Evolutionary conservation across 2,329 filamentous ascomycete species (phyloP).

Genomic region (Aspergillus tanneri): DNA sequence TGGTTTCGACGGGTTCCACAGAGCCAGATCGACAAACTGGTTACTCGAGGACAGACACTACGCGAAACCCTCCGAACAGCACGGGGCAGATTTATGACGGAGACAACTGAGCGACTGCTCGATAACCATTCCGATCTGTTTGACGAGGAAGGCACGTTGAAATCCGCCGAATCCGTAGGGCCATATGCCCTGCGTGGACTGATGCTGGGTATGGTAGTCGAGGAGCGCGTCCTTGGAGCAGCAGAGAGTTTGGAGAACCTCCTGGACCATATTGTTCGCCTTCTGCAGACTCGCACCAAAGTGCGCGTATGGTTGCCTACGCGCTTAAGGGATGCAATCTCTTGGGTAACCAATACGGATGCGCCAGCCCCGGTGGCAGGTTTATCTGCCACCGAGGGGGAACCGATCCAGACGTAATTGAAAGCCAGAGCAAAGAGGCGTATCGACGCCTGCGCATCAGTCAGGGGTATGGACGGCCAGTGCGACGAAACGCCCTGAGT

Average conservation of each 20-base stretch:
- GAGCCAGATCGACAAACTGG: constrained; percentile 21
- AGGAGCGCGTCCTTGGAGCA: constrained; percentile 47
- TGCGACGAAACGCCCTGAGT: constrained; percentile 28
- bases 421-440: constrained; percentile 37
- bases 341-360: no score
- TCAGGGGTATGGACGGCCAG: constrained; percentile 30
- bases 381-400: no score
- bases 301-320: constrained; percentile 47
- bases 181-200: constrained; percentile 44
- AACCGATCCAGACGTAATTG: no score
- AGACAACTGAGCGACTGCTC: constrained; percentile 45
- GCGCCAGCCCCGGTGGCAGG: no score
- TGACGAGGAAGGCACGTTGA: constrained; percentile 4
- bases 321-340: constrained; percentile 33
- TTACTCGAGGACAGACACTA: constrained; percentile 19
- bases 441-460: constrained; percentile 41
- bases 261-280: constrained; percentile 37
- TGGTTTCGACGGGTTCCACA: constrained; percentile 27
- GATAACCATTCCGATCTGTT: neutral
- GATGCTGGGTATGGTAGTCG: constrained; percentile 50
- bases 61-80: constrained; percentile 29
- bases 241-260: constrained; percentile 26
- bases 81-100: constrained; percentile 24
- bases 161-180: constrained; percentile 28
- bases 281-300: constrained; percentile 38